Evolutionary conservation across 1,284 basidiomycete genomes (phyloP), one percentile per base, ranked within the genome.

Genomic region (Cryptococcus neoformans): DNA sequence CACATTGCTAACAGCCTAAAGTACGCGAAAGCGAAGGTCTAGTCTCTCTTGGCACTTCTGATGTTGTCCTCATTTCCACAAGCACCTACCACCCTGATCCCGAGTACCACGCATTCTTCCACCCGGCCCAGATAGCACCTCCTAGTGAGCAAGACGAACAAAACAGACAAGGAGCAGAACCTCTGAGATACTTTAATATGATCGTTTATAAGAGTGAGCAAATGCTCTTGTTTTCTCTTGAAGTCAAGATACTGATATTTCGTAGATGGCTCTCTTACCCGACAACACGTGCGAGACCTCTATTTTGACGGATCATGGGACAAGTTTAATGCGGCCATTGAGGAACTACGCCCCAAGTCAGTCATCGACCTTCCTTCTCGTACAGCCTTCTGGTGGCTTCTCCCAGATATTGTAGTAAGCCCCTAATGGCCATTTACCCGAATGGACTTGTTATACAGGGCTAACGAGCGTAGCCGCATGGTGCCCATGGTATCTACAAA

Each of bases 11-110:
- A 21, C 16, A 47, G 14, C 14, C 40, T n/a, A 2, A 9, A 58
- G 51, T 58, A 9, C 41, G 48, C 4, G 48, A 54, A 40, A 44
- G 51, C 54, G 90, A 95, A 70, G 92, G 90, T 6, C 81, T 95
- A 42, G 83, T 95, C 37, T 92, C 90, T 9, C 82, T 95, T n/a
- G 92, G 92, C 37, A 96, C 92, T 6, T 92, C 90, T 0, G 92
- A 92, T 11, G 94, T 92, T 0, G 85, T 92, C 62, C 82, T 94
- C 17, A 82, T 94, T 49, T 88, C 89, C 3, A 87, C 73, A 0
- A 61, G 57, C 17, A 51, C 51, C 37, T 81, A 81, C 59, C 68
- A 71, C 39, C 80, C 81, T 9, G 66, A 77, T 57, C 68, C 73
- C 1, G 79, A 81, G 54, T 80, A 76, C 61, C 81, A 82, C 63